Evolutionary conservation across 2,329 filamentous ascomycete genomes (phyloP).

Genomic region (Pleurostoma richardsiae): DNA sequence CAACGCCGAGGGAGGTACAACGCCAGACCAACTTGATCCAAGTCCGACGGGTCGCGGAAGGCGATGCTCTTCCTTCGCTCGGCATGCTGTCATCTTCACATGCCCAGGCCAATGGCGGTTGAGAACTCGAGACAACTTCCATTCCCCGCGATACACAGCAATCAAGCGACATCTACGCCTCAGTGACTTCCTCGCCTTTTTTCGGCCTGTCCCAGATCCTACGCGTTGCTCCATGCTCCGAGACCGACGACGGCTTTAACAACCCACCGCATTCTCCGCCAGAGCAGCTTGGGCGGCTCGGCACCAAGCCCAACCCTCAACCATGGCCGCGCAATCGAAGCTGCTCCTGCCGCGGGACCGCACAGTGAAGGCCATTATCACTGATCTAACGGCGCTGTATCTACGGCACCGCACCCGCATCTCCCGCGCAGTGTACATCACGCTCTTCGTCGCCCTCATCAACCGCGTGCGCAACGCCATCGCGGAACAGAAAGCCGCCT

Average conservation of each 20-base stretch:
- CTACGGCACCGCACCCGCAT: slow-evolving; percentile 75
- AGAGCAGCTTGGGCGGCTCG: neutral
- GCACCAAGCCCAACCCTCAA: slow-evolving; percentile 2
- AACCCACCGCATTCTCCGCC: too few species aligned
- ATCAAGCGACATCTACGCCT: too few species aligned
- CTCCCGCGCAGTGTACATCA: slow-evolving; percentile 77
- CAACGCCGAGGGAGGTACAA: slow-evolving; percentile 11
- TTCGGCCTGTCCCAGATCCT: too few species aligned
- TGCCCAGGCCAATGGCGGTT: too few species aligned
- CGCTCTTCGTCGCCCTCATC: slow-evolving; percentile 72
- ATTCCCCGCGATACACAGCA: too few species aligned
- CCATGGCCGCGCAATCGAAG: slow-evolving; percentile 75
- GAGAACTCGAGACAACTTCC: too few species aligned
- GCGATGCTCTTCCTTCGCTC: too few species aligned
- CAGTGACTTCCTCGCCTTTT: too few species aligned
- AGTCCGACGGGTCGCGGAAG: too few species aligned
- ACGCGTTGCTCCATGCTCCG: too few species aligned
- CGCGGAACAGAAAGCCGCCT: slow-evolving; percentile 85
- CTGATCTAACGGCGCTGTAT: slow-evolving; percentile 67
- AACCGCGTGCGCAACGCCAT: slow-evolving; percentile 90
- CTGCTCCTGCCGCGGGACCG: slow-evolving; percentile 51
- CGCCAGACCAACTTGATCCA: neutral
- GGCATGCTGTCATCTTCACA: too few species aligned
- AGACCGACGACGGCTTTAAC: too few species aligned
- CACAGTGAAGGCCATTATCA: slow-evolving; percentile 60